Percentiles rank a stretch among this genome's conserved stretches.
phyloP scores from a whole-genome alignment of 2,329 filamentous ascomycete species.

The Fusarium austroafricanum region DNA sequence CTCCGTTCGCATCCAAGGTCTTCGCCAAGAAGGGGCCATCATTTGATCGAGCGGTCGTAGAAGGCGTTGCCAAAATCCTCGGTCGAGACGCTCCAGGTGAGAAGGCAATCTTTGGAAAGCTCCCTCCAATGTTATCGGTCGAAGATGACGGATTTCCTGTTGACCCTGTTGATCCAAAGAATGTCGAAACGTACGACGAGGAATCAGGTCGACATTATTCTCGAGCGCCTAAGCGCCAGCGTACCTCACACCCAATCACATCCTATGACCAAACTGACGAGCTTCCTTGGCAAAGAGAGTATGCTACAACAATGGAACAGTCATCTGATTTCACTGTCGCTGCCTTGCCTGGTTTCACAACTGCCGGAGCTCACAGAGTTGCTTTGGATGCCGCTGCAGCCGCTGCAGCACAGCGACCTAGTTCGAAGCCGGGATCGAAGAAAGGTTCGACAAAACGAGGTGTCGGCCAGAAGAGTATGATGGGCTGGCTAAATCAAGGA shows the following conservation, averaged over 20 bases:
- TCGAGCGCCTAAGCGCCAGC: constrained; percentile 48
- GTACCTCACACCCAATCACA: constrained; percentile 32
- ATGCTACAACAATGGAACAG: constrained; percentile 72
- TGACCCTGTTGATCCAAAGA: constrained; percentile 64
- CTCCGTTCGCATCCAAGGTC: constrained; percentile 54
- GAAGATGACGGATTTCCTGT: constrained; percentile 78
- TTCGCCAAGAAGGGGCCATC: constrained; percentile 75
- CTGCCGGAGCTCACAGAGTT: constrained; percentile 66
- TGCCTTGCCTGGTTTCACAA: constrained; percentile 70
- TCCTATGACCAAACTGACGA: constrained; percentile 39
- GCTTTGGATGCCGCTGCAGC: constrained; percentile 47
- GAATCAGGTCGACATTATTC: constrained; percentile 33
- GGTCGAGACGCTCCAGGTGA: constrained; percentile 69
- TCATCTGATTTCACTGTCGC: constrained; percentile 69
- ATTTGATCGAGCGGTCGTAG: constrained; percentile 71
- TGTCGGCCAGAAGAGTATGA: constrained; percentile 56
- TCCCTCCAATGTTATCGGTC: constrained; percentile 64
- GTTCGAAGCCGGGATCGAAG: constrained; percentile 36
- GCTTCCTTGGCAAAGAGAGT: constrained; percentile 57
- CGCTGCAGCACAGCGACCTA: constrained; percentile 24
- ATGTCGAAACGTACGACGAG: constrained; percentile 36
- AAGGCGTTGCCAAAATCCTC: constrained; percentile 78
- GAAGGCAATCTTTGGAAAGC: constrained; percentile 63
- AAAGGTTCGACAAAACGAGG: constrained; percentile 50
- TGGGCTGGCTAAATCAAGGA: constrained; percentile 54